phyloP scores from a whole-genome alignment of 768 basidiomycete genomes.

The Tulasnella sp. region DNA sequence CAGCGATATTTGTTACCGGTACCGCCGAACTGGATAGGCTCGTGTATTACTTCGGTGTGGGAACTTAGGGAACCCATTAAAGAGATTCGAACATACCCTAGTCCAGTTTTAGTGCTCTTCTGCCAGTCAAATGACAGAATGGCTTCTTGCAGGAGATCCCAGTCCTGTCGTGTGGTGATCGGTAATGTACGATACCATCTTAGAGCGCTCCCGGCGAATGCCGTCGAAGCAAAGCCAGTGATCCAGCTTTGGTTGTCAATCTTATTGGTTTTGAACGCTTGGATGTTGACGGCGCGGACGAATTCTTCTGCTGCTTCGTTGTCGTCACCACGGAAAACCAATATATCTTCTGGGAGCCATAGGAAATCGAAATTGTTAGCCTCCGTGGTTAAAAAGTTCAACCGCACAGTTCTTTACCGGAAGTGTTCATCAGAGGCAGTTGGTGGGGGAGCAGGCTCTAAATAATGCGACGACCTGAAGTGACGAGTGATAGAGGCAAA shows the following conservation, averaged over 20 bases:
- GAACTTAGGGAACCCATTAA: too few species aligned
- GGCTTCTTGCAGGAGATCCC: conserved; percentile 17
- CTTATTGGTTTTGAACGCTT: neutral
- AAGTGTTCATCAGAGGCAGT: too few species aligned
- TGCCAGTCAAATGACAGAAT: neutral
- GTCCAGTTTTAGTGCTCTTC: too few species aligned
- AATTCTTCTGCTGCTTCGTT: neutral
- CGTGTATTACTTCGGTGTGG: too few species aligned
- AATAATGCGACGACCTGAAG: too few species aligned
- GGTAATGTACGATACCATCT: neutral
- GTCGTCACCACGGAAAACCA: neutral
- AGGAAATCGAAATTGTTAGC: too few species aligned
- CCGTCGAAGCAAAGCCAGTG: neutral
- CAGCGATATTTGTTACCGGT: neutral
- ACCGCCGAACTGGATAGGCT: too few species aligned
- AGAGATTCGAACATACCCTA: too few species aligned
- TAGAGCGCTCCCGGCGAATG: neutral
- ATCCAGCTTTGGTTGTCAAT: neutral
- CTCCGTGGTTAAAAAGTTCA: too few species aligned
- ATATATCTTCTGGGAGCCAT: neutral
- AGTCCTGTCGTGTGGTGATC: neutral
- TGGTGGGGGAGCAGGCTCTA: too few species aligned
- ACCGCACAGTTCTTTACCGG: too few species aligned
- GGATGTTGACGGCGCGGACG: neutral
- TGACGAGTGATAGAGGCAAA: too few species aligned